phyloP scores from a whole-genome alignment of 2,329 filamentous ascomycete genomes.

The Anthostomella pinea region DNA sequence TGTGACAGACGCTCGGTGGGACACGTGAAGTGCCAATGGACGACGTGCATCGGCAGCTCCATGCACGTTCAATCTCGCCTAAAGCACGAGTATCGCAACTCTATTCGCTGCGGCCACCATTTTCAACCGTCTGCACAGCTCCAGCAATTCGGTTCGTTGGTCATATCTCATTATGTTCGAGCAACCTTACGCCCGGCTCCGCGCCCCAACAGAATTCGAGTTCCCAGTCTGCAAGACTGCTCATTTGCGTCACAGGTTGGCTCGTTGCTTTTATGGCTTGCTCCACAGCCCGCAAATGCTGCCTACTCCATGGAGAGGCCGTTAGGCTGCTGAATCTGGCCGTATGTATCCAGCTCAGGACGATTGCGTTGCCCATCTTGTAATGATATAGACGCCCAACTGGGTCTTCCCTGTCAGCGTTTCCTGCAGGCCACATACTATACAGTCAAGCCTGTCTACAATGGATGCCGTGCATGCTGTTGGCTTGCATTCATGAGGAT shows the following conservation, averaged over 20 bases:
- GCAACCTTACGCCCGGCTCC: slow-evolving; percentile 6
- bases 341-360: too few relatives aligned
- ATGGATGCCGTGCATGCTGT: slow-evolving; percentile 22
- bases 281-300: too few relatives aligned
- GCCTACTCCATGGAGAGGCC: too few relatives aligned
- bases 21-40: slow-evolving; percentile 1
- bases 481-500: slow-evolving; percentile 18
- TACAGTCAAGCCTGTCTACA: slow-evolving; percentile 17
- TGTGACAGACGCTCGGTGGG: too few relatives aligned
- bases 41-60: background rate
- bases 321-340: too few relatives aligned
- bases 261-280: slow-evolving; percentile 3
- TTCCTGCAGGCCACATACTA: slow-evolving; percentile 12
- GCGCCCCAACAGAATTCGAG: slow-evolving; percentile 3
- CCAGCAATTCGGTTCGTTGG: background rate
- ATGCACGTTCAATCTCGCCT: slow-evolving; percentile 4
- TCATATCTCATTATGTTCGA: slow-evolving; percentile 7
- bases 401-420: too few relatives aligned
- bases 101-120: slow-evolving; percentile 6
- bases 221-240: slow-evolving; percentile 3
- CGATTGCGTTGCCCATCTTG: too few relatives aligned
- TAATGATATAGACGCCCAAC: too few relatives aligned
- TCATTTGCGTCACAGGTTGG: background rate
- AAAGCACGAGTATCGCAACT: slow-evolving; percentile 8
- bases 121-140: too few relatives aligned